Evolutionary conservation across 2,329 filamentous ascomycete species (phyloP), one percentile per base, ranked within the genome.

Genomic region (Tolypocladium paradoxum): DNA sequence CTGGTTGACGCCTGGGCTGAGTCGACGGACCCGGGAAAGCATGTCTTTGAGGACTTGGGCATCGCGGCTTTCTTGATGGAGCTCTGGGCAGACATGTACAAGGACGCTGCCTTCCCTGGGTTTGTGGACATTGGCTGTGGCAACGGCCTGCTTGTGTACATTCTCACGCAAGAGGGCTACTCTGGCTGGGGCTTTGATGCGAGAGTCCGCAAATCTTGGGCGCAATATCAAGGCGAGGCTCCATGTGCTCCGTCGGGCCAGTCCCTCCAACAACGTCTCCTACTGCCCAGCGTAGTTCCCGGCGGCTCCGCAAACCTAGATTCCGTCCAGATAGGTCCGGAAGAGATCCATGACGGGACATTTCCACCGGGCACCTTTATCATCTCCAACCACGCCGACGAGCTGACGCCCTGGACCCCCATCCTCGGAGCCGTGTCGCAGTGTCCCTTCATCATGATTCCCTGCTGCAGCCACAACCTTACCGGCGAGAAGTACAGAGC

Each of bases 101-200:
- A 61, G 37, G 65, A 64, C 43, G 54, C 48, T 0, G 56, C 59
- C 0, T 96, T 96, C 61, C 88, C 90, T 0, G 91, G 92, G 0
- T 99, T 97, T 62, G 88, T 96, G 22, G 93, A 99, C 64, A 90
- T 99, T 47, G 93, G 92, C 6, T 97, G 93, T 65, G 93, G 93
- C 2, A 99, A 97, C 64, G 93, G 93, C 1, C 75, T 99, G 4
- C 78, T 99, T 1, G 88, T 95, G 8, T 82, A 95, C 64, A 81
- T 99, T 37, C 78, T 99, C 5, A 77, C 83, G 16, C 73, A 78
- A 55, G 91, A 97, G 70, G 90, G 90, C 12, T 97, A 90, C 68
- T 60, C 65, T 0, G 93, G 93, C 24, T 95, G 86, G 82, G 93
- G 93, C 0, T 96, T 97, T 62, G 93, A 99, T 67, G 93, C 91